Evolutionary conservation across 768 basidiomycete genomes (phyloP).

Genomic region (Trametes cingulata): DNA sequence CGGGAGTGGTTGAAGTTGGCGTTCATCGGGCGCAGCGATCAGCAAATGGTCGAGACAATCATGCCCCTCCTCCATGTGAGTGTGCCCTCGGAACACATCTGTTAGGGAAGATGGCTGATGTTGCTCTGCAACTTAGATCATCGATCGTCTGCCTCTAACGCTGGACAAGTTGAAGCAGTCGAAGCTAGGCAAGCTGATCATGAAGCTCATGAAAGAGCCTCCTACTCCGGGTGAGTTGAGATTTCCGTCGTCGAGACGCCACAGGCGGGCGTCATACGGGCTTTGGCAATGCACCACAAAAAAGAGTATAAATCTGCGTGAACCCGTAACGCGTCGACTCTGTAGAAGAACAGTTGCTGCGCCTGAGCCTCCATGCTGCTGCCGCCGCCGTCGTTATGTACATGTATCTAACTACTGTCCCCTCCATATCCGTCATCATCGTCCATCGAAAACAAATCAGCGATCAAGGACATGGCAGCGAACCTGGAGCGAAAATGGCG

Average conservation of each 20-base stretch:
- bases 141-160: slow-evolving; percentile 80
- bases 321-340: slow-evolving; percentile 2
- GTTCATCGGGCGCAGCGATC: slow-evolving; percentile 55
- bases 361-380: background rate
- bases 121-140: slow-evolving; percentile 50
- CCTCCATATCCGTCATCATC: slow-evolving; percentile 43
- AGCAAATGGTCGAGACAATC: slow-evolving; percentile 64
- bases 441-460: slow-evolving; percentile 47
- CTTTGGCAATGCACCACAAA: background rate
- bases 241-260: background rate
- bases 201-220: slow-evolving; percentile 74
- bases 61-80: slow-evolving; percentile 89
- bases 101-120: background rate
- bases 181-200: slow-evolving; percentile 79
- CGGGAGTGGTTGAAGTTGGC: slow-evolving; percentile 82
- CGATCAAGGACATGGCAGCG: slow-evolving; percentile 91
- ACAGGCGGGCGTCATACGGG: background rate
- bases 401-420: slow-evolving; percentile 69
- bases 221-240: slow-evolving; percentile 75
- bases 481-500: slow-evolving; percentile 88
- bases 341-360: slow-evolving; percentile 9
- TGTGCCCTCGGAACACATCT: slow-evolving; percentile 24
- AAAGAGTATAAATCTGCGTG: background rate
- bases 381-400: slow-evolving; percentile 5
- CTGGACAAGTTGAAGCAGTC: slow-evolving; percentile 66